Conservation (phyloP, 352 stramenopile species). For the Pythium myriotylum region DNA sequence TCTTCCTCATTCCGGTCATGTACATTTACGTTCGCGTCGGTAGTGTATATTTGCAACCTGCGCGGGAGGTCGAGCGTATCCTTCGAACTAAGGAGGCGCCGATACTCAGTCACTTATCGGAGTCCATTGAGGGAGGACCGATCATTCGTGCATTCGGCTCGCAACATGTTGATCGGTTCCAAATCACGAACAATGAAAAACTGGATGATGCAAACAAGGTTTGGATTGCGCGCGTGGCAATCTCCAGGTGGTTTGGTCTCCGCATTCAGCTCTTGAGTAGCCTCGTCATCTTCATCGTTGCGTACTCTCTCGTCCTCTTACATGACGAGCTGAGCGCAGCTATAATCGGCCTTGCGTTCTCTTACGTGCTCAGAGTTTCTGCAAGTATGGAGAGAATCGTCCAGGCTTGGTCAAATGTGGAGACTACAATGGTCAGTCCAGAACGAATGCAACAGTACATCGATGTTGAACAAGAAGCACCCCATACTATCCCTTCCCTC, state of each 20-base stretch:
- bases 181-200: constrained; percentile 34
- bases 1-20: constrained; percentile 67
- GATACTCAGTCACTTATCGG: constrained; percentile 53
- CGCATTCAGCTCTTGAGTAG: constrained; percentile 80
- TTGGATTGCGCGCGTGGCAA: constrained; percentile 37
- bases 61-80: constrained; percentile 56
- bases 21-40: constrained; percentile 75
- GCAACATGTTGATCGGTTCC: constrained; percentile 42
- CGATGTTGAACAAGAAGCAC: constrained; percentile 34
- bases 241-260: constrained; percentile 52
- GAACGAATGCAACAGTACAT: constrained; percentile 83
- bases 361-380: constrained; percentile 79
- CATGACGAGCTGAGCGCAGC: constrained; percentile 41
- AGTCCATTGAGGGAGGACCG: constrained; percentile 50
- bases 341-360: constrained; percentile 82
- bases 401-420: constrained; percentile 38
- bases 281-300: constrained; percentile 76
- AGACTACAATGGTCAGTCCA: constrained; percentile 77
- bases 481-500: constrained; percentile 11
- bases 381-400: constrained; percentile 71
- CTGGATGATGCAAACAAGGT: constrained; percentile 13
- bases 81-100: constrained; percentile 47
- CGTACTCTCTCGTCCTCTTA: constrained; percentile 32
- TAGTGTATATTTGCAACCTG: constrained; percentile 48
- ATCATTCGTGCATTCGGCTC: constrained; percentile 57